Base-by-base conservation (phyloP, 768 basidiomycete species). In the Scleroderma bovista region DNA sequence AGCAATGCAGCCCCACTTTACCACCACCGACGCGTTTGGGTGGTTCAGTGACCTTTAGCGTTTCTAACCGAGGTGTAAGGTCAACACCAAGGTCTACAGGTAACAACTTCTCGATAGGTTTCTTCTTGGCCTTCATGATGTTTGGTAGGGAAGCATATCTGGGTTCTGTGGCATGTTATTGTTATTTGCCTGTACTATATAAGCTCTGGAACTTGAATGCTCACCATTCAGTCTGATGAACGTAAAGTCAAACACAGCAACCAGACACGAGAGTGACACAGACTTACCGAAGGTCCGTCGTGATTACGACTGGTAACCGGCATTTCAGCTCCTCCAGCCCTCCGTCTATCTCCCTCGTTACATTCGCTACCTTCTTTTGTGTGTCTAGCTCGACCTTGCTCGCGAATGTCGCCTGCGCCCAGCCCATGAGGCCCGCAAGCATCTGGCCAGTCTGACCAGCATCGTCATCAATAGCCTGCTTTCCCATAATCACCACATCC, bases 81-180 rank as follows among this genome's bases (percentile, higher is more conserved):
- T 98, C 92, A 20, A 97, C 73, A 7, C 83, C 83, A 20, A 98
- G 81, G 57, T 93, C 92, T 20, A 75, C 73, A 1, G 92, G 75
- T 15, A 79, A 80, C 46, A 96, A 60, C 62, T 89, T 93, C 69
- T 94, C 85, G 38, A 97, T 69, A 13, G 88, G 85, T 73, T 99
- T 99, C 79, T 97, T 99, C 78, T 97, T 98, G n/a, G 96, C 96
- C 69, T 95, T 94, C 91, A 95, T 95, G 69, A 95, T 95, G 59
- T 92, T 93, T 3, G 93, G 92, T 52, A 99, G 68, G n/a, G 94
- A 93, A 0, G 96, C 96, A 62, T 96, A 99, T 57, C 95, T 86
- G 1, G 95, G 95, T 67, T 95, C 94, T 93, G 43, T 47, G 47
- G 38, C 36, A 45, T 51, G 10, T 12, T 13, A 22, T 37, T 44